Base-by-base conservation (phyloP, 2,329 filamentous ascomycete species). In the Annulohypoxylon truncatum region DNA sequence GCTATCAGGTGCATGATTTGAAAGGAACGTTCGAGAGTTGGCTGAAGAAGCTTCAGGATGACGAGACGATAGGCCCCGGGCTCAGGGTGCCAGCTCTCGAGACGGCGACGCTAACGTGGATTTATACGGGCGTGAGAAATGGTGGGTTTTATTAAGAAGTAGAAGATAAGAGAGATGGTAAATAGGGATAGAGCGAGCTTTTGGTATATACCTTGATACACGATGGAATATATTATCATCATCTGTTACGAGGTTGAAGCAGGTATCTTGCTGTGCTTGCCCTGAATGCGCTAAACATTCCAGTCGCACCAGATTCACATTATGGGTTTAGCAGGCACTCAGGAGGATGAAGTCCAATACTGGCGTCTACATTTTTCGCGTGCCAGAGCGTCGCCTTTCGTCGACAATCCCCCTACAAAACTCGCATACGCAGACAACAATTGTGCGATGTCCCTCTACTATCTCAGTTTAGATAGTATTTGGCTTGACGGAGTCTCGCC, bases 31-130 rank as follows among this genome's bases (percentile, higher is more conserved):
- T 77, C 47, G 74, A 77, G 67, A 53, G 71, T n/a, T 75, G 74
- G 56, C 54, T 77, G n/a, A 64, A 63, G 33, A 72, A 71, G 33
- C 64, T 71, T 2, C 61, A 64, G 1, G 66, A 71, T 4, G 72
- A 71, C 10, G 64, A 69, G 26, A 35, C 59, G 1, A 4, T 61
- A 18, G 66, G 66, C 1, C 53, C 66, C 13, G 70, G 62, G 7
- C 65, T 70, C 13, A 61, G 70, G 51, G 68, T 70, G 1, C 75
- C 74, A 1, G 67, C 66, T 6, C 29, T 77, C 7, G 75, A 77
- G 69, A 76, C 75, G 12, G 74, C 75, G 4, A 77, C 75, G 2
- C 38, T 77, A 42, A 76, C 75, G 8, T 77, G 75, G 75, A 70
- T 76, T 33, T 77, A 77, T 28, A 74, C 72, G 2, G 73, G 72